A percentile compares a stretch with the other conserved stretches of the same genome.
Evolutionary conservation across 2,329 filamentous ascomycete genomes (phyloP).

Genomic region (Diaporthe longicolla): DNA sequence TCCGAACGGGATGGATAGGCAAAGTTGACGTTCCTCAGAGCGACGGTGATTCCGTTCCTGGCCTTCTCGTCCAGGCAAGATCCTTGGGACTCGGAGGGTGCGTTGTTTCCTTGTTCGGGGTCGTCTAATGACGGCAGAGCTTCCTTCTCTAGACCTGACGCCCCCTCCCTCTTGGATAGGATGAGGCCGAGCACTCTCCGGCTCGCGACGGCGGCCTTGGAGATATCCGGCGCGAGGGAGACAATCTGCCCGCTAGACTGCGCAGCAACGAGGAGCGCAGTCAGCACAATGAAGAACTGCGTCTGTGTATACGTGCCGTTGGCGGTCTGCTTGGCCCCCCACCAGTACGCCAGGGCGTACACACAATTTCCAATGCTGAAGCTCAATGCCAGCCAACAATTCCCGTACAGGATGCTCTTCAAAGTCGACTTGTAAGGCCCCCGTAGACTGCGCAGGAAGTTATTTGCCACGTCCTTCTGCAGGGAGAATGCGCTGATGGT

Average conservation of each 20-base stretch:
- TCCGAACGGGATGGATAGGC: slow-evolving; percentile 59
- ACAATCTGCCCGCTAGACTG: slow-evolving; percentile 83
- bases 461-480: slow-evolving; percentile 63
- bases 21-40: slow-evolving; percentile 73
- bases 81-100: not conserved
- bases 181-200: slow-evolving; percentile 69
- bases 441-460: slow-evolving; percentile 67
- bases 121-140: too few species aligned
- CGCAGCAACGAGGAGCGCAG: slow-evolving; percentile 79
- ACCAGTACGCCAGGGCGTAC: slow-evolving; percentile 85
- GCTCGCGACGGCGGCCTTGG: slow-evolving; percentile 74
- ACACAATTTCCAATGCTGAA: slow-evolving; percentile 45
- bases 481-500: slow-evolving; percentile 70
- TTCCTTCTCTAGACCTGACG: not conserved
- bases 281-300: slow-evolving; percentile 82
- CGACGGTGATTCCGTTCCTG: slow-evolving; percentile 59
- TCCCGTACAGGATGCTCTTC: not conserved
- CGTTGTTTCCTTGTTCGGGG: not conserved
- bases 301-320: slow-evolving; percentile 73
- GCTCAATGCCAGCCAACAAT: slow-evolving; percentile 22
- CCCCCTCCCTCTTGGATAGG: slow-evolving; percentile 14
- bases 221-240: slow-evolving; percentile 81
- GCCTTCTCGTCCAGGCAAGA: not conserved
- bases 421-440: slow-evolving; percentile 66
- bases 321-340: slow-evolving; percentile 80